These are phyloP conservation scores for Irpex lacteus DNA, from an alignment of 1,284 basidiomycete genomes.

Conservation along the genomic window DNA sequence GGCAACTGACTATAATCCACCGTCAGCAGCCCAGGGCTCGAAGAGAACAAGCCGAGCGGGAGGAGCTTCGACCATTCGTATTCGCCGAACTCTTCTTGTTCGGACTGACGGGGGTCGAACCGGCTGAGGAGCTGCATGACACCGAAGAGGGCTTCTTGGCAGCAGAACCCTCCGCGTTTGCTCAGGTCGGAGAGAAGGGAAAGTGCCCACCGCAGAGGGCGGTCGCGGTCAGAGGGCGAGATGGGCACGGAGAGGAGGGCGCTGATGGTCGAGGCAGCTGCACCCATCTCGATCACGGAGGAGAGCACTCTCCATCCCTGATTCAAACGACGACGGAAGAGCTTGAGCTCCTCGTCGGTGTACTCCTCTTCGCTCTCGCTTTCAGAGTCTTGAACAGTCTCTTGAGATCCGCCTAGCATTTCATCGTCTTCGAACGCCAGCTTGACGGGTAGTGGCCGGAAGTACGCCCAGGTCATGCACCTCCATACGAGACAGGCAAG, in stretches of 20 bases:
- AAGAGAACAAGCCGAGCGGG: conserved; percentile 52
- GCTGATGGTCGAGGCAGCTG: conserved; percentile 54
- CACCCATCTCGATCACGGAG: conserved; percentile 57
- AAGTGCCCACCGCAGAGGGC: conserved; percentile 39
- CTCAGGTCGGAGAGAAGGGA: conserved; percentile 53
- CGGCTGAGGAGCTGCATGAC: conserved; percentile 43
- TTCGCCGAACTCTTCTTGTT: conserved; percentile 15
- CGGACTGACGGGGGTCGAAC: background rate
- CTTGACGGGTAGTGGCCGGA: conserved; percentile 41
- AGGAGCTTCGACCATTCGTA: conserved; percentile 50
- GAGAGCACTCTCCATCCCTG: conserved; percentile 49
- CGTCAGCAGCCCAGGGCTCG: conserved; percentile 57
- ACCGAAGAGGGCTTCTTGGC: conserved; percentile 51
- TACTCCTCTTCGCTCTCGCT: conserved; percentile 22
- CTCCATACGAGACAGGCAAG: conserved; percentile 64
- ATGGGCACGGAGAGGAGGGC: conserved; percentile 42
- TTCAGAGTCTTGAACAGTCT: conserved; percentile 12
- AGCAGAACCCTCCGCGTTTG: conserved; percentile 45
- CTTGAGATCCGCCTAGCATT: conserved; percentile 6
- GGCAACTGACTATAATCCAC: conserved; percentile 51
- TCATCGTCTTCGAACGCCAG: conserved; percentile 18
- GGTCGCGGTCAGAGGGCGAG: conserved; percentile 35
- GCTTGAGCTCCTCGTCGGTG: conserved; percentile 31
- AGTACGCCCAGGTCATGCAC: conserved; percentile 58
- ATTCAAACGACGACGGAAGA: conserved; percentile 29